Evolutionary conservation across 2,329 filamentous ascomycete genomes (phyloP), one percentile per base, ranked within the genome.

Genomic region (Lecanosticta acicola): DNA sequence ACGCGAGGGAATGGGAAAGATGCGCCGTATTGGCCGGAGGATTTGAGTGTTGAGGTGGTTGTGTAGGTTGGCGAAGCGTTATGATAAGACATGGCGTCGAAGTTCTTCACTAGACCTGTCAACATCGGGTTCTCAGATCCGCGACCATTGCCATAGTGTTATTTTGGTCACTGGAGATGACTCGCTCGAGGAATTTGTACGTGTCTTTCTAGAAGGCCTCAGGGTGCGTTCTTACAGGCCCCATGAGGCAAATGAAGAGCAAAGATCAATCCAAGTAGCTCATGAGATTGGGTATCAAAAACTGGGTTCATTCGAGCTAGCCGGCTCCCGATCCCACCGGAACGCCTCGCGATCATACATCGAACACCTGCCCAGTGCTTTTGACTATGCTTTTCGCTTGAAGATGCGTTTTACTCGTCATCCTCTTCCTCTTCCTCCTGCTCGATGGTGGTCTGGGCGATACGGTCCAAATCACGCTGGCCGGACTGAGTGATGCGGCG

Each of bases 401-500:
- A 41, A 32, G 43, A 34, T 16, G 16, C 24, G 24, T 16, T 35
- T 43, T 60, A 59, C 57, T 67, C 62, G 50, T 67, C 64, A 45
- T 66, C 63, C 50, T 68, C 65, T 39, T 73, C 70, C 61, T 73
- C 70, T 63, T 74, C 71, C 62, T 74, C 72, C 40, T 67, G 67
- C 67, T 74, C 72, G 57, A 75, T 66, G 37, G 71, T 73, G 58
- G 71, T 73, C 67, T 72, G 69, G 48, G 72, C 72, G 57, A 75
- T 75, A 60, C 73, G 91, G 80, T 97, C 93, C 81, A 98, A 81
- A 85, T 98, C 93, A 80, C 93, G 87, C 83, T 96, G 90, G 70
- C 93, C 93, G 68, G 83, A 83, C 81, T 97, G 89, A 67, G 93
- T 97, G 77, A 98, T 97, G 73, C 93, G 84, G 70, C 93, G 87